These are phyloP conservation scores for Thymus quinquecostatus DNA, from an alignment of 257 asterid species.

Conservation along the genomic window DNA sequence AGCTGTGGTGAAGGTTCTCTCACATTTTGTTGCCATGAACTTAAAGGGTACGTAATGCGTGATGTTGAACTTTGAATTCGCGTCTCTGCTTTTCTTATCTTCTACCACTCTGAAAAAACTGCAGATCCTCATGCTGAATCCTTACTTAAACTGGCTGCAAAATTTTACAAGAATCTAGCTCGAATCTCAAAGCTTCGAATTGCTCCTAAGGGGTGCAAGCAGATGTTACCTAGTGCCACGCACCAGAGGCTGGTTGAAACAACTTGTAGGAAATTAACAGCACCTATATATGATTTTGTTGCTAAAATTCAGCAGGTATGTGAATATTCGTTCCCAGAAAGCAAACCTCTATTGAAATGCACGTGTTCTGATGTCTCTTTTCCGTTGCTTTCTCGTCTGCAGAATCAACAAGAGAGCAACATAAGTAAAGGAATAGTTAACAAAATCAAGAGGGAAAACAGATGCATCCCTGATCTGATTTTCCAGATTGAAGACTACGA, in stretches of 20 bases:
- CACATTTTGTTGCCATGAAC: constrained; percentile 70
- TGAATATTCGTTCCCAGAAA: background rate
- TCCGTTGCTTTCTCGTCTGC: constrained; percentile 28
- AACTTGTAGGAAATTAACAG: constrained; percentile 73
- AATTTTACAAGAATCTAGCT: constrained; percentile 75
- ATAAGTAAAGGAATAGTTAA: constrained; percentile 54
- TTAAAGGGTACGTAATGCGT: constrained; percentile 57
- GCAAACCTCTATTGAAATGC: background rate
- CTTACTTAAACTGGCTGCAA: constrained; percentile 62
- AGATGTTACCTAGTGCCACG: constrained; percentile 62
- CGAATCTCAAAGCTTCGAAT: constrained; percentile 68
- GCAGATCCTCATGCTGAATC: constrained; percentile 86
- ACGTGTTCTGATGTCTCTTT: background rate
- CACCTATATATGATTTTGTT: constrained; percentile 70
- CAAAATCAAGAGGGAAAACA: constrained; percentile 83
- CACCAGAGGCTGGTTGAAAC: constrained; percentile 80
- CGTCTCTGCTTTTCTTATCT: constrained; percentile 16
- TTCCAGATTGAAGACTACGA: constrained; percentile 89
- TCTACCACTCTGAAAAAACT: constrained; percentile 16
- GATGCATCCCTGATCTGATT: constrained; percentile 79
- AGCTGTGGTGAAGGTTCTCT: constrained; percentile 63
- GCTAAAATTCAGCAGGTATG: constrained; percentile 72
- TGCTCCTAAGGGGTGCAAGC: constrained; percentile 70
- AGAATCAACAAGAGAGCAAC: constrained; percentile 72
- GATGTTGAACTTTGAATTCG: constrained; percentile 15